Evolutionary conservation across 345 rosid species (phyloP).

Genomic region (Pugionium cornutum): DNA sequence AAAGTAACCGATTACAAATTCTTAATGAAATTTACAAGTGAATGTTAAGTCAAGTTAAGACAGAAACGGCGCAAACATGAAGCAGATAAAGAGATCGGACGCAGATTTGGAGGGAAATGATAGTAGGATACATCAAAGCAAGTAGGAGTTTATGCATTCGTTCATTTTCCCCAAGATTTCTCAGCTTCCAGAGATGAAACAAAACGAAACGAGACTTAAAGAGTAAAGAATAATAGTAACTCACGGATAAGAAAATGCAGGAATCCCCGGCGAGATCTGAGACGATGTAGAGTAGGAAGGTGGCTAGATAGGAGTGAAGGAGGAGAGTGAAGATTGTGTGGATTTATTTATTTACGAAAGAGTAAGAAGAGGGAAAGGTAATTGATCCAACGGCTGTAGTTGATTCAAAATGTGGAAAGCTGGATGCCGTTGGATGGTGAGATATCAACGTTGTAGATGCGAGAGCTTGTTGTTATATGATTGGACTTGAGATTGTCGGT

Average conservation of each 20-base stretch:
- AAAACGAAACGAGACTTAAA: not conserved
- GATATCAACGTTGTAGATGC: slow-evolving; percentile 27
- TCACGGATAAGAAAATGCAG: slow-evolving; percentile 18
- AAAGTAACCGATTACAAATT: slow-evolving; percentile 7
- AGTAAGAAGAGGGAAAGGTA: slow-evolving; percentile 27
- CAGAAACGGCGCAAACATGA: not conserved
- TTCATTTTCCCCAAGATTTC: slow-evolving; percentile 7
- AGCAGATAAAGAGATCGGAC: slow-evolving; percentile 15
- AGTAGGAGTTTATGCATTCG: not conserved
- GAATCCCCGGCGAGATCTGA: slow-evolving; percentile 28
- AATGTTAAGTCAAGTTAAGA: not conserved
- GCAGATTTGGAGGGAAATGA: slow-evolving; percentile 15
- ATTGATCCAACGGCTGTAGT: slow-evolving; percentile 36
- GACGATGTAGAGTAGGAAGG: slow-evolving; percentile 17
- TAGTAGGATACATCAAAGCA: not conserved
- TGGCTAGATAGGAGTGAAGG: slow-evolving; percentile 23
- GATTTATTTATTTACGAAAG: slow-evolving; percentile 27
- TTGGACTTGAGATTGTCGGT: slow-evolving; percentile 34
- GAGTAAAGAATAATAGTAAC: slow-evolving; percentile 1
- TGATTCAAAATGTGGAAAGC: slow-evolving; percentile 5
- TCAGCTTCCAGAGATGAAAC: not conserved
- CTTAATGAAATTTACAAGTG: slow-evolving; percentile 15
- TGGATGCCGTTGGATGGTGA: slow-evolving; percentile 38
- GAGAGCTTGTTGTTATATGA: not conserved
- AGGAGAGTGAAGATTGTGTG: slow-evolving; percentile 30